phyloP scores from a whole-genome alignment of 352 stramenopile genomes.

The Phytophthora rubi region DNA sequence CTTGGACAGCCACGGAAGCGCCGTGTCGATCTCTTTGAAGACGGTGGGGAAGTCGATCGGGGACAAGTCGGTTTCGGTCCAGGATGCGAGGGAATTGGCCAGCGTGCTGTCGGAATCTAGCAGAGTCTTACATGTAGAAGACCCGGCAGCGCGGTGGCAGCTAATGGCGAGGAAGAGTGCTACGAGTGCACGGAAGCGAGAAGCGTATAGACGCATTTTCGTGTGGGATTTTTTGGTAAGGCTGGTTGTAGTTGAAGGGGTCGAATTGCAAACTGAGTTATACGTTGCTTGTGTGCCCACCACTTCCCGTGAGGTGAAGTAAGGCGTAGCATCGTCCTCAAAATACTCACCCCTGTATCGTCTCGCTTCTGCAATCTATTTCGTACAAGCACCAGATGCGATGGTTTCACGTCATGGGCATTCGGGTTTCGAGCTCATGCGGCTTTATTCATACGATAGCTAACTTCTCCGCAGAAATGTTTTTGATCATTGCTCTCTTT shows the following conservation, averaged over 20 bases:
- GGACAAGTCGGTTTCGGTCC: not conserved
- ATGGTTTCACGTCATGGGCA: not conserved
- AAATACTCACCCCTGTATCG: not conserved
- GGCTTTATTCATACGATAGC: too few relatives aligned
- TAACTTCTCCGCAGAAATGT: not conserved
- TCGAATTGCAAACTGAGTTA: conserved; percentile 1
- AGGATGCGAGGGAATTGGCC: conserved; percentile 1
- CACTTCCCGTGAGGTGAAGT: too few relatives aligned
- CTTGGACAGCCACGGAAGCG: conserved; percentile 48
- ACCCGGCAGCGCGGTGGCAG: too few relatives aligned
- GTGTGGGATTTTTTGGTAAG: not conserved
- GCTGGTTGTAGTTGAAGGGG: not conserved
- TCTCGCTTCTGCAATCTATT: not conserved
- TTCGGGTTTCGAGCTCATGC: not conserved
- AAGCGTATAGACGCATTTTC: conserved; percentile 8
- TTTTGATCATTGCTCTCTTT: not conserved
- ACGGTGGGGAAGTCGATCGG: conserved; percentile 20
- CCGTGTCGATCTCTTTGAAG: conserved; percentile 34
- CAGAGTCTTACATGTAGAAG: conserved; percentile 23
- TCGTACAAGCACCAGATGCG: not conserved
- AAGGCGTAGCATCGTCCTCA: not conserved
- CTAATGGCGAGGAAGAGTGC: conserved; percentile 1
- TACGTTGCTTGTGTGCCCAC: too few relatives aligned
- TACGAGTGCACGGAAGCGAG: conserved; percentile 5
- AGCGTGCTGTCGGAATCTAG: conserved; percentile 12